These are phyloP conservation scores for Monascus ruber DNA, from an alignment of 2,329 filamentous ascomycete genomes.

Conservation along the genomic window DNA sequence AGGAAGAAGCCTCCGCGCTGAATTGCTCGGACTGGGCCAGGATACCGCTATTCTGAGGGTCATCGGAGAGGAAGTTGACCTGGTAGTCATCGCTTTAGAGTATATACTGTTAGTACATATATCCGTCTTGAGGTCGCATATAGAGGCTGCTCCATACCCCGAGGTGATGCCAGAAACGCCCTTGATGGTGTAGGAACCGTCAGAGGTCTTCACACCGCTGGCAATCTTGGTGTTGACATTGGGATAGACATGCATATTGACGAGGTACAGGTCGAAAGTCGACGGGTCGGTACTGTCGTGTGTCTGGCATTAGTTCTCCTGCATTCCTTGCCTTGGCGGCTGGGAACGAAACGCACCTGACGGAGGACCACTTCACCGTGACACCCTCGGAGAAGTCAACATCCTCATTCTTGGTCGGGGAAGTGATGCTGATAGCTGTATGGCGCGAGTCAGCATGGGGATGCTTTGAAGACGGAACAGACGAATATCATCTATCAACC, in stretches of 20 bases:
- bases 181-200: conserved; percentile 25
- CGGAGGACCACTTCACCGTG: conserved; percentile 29
- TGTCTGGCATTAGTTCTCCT: conserved; percentile 1
- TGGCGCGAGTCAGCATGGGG: not conserved
- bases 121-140: not conserved
- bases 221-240: conserved; percentile 21
- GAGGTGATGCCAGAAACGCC: conserved; percentile 13
- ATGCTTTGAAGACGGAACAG: not conserved
- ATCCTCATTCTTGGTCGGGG: conserved; percentile 19
- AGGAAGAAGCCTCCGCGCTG: conserved; percentile 13
- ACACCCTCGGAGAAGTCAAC: conserved; percentile 27
- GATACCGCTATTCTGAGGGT: conserved; percentile 25
- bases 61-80: conserved; percentile 30
- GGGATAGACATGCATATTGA: conserved; percentile 28
- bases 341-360: conserved; percentile 15
- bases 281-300: conserved; percentile 27
- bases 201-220: conserved; percentile 22
- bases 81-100: conserved; percentile 25
- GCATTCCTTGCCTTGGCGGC: not conserved
- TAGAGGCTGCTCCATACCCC: conserved; percentile 10
- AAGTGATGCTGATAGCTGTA: conserved; percentile 25
- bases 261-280: conserved; percentile 31
- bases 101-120: conserved; percentile 2
- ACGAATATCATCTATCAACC: not conserved
- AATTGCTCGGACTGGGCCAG: conserved; percentile 31